Percentiles rank a stretch among this genome's conserved stretches.
Evolutionary conservation across 176 grass and related monocot species (phyloP).

Genomic region (Hordeum vulgare): MorexV3_pseudomolecules_assembly NC_058519.1:78670697-78671196

Average conservation of each 20-base stretch:
- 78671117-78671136: too few species aligned
- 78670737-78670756: too few species aligned
- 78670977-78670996: conserved; percentile 19
- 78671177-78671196: too few species aligned
- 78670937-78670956: not conserved
- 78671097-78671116: too few species aligned
- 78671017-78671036: not conserved
- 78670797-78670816: not conserved
- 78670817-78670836: not conserved
- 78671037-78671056: too few species aligned
- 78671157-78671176: too few species aligned
- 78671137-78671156: too few species aligned
- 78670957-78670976: conserved; percentile 5
- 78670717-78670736: not conserved
- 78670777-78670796: too few species aligned
- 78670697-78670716: not conserved
- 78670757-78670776: too few species aligned
- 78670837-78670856: not conserved
- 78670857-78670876: conserved; percentile 1
- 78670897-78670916: conserved; percentile 5
- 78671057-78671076: too few species aligned
- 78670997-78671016: conserved; percentile 16
- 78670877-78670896: conserved; percentile 13
- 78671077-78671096: too few species aligned
- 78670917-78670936: not conserved